Conservation (phyloP, 2,329 filamentous ascomycete species). For the Fusarium paranaense region DNA sequence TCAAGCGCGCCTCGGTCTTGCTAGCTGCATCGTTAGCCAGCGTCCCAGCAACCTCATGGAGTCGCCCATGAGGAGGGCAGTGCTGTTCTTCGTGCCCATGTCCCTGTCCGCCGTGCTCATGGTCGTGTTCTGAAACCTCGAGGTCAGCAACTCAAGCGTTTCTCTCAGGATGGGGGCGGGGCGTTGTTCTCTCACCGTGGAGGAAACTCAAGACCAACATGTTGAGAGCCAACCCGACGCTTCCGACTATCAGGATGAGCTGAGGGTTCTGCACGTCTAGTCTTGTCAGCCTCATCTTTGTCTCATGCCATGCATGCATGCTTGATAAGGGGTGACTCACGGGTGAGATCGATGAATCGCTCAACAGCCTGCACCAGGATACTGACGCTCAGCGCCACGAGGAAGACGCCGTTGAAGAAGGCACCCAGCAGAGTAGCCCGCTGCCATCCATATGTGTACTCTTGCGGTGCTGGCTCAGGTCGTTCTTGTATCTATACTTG, state of each 20-base stretch:
- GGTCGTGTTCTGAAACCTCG: slow-evolving; percentile 46
- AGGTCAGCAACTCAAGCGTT: slow-evolving; percentile 2
- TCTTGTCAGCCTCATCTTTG: slow-evolving; percentile 20
- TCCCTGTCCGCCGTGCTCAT: slow-evolving; percentile 50
- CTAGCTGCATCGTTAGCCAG: slow-evolving; percentile 12
- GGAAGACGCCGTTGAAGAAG: slow-evolving; percentile 84
- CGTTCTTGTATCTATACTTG: slow-evolving; percentile 65
- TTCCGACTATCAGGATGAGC: slow-evolving; percentile 76
- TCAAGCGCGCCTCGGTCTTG: slow-evolving; percentile 23
- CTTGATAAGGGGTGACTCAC: slow-evolving; percentile 50
- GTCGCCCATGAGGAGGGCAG: slow-evolving; percentile 4
- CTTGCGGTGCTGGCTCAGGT: slow-evolving; percentile 62
- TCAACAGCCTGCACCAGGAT: slow-evolving; percentile 81
- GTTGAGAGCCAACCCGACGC: slow-evolving; percentile 74
- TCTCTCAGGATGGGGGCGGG: neutral
- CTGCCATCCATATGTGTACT: slow-evolving; percentile 77
- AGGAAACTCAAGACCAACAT: slow-evolving; percentile 74
- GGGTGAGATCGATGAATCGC: slow-evolving; percentile 69
- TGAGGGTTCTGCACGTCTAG: slow-evolving; percentile 73
- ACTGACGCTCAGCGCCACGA: slow-evolving; percentile 77
- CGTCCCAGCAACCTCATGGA: slow-evolving; percentile 14
- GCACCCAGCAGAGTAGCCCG: slow-evolving; percentile 78
- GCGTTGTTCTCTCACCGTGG: slow-evolving; percentile 62
- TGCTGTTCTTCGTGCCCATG: slow-evolving; percentile 38
- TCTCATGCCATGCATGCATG: neutral